Evolutionary conservation across 176 grass and related monocot genomes (phyloP).

Genomic region (Carex cristatella): DNA sequence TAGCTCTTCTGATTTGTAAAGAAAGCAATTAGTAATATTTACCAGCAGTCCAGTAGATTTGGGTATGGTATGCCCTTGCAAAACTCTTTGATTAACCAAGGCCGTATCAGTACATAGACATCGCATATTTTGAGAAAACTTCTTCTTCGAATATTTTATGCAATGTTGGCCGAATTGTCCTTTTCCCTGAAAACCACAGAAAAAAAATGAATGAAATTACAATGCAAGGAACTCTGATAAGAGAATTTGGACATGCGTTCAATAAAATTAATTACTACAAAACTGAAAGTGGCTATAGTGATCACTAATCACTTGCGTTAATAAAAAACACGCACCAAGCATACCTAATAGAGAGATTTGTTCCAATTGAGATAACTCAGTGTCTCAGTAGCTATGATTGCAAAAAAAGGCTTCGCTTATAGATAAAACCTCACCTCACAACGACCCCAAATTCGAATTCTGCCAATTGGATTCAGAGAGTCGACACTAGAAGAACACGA

Average conservation of each 20-base stretch:
- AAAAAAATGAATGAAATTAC: background rate
- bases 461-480: background rate
- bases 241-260: background rate
- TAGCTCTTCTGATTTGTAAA: background rate
- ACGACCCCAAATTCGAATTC: background rate
- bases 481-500: conserved; percentile 2
- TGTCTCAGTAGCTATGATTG: background rate
- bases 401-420: background rate
- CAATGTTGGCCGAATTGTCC: conserved; percentile 5
- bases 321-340: background rate
- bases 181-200: conserved; percentile 39
- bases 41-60: conserved; percentile 67
- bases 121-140: conserved; percentile 19
- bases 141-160: conserved; percentile 27
- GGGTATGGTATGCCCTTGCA: conserved; percentile 29
- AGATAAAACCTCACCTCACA: background rate
- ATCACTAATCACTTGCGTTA: background rate
- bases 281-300: background rate
- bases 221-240: background rate
- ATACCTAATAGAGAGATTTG: background rate
- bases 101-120: conserved; percentile 47
- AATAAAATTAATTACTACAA: background rate
- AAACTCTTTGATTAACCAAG: conserved; percentile 40
- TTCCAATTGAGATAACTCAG: background rate
- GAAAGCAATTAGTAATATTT: conserved; percentile 10